Evolutionary conservation across 768 basidiomycete species (phyloP).

Genomic region (Rubroboletus satanas): DNA sequence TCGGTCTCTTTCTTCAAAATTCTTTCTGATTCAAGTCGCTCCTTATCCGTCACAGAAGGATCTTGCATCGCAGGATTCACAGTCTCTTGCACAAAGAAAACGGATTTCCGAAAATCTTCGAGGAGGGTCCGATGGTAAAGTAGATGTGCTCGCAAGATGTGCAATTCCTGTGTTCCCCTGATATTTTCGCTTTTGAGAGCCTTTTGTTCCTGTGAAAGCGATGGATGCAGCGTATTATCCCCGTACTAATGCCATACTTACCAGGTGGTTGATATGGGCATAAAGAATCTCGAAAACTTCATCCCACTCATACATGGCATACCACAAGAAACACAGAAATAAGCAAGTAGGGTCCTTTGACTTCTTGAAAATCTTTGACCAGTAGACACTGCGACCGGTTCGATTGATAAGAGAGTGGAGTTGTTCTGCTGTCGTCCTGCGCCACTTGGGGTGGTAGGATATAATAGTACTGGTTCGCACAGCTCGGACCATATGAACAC

Average conservation of each 20-base stretch:
- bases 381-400: conserved; percentile 33
- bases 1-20: conserved; percentile 46
- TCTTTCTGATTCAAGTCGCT: conserved; percentile 21
- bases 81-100: conserved; percentile 46
- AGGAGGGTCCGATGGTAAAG: conserved; percentile 53
- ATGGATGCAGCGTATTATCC: background rate
- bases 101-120: conserved; percentile 49
- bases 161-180: conserved; percentile 48
- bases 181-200: conserved; percentile 41
- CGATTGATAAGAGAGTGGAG: conserved; percentile 29
- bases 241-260: conserved; percentile 22
- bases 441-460: conserved; percentile 29
- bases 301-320: conserved; percentile 60
- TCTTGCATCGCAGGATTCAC: conserved; percentile 46
- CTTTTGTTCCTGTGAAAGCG: conserved; percentile 39
- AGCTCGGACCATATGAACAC: conserved; percentile 48
- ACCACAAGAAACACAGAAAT: conserved; percentile 53
- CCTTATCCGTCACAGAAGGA: conserved; percentile 6
- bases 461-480: conserved; percentile 22
- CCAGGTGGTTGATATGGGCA: conserved; percentile 47
- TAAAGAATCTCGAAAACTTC: conserved; percentile 53
- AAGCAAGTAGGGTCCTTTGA: conserved; percentile 52
- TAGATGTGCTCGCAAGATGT: conserved; percentile 55
- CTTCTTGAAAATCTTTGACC: conserved; percentile 24
- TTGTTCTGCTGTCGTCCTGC: conserved; percentile 19